Conservation (phyloP, 75 land plant genomes). For the Larix kaempferi region DNA sequence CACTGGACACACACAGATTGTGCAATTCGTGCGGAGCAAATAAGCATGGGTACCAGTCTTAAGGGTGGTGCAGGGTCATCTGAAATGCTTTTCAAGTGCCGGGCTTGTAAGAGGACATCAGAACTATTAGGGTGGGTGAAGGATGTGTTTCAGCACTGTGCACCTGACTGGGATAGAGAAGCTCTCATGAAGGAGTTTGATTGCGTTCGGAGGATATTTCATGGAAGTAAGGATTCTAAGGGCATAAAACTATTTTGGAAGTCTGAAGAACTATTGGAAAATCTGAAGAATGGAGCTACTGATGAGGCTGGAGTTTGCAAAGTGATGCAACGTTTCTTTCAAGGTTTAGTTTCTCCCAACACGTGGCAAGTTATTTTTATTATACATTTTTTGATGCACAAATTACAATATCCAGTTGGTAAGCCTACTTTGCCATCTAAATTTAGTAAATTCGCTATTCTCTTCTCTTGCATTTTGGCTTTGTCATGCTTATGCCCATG, state of each 20-base stretch:
- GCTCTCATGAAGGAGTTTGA: slow-evolving; percentile 77
- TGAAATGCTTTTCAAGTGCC: slow-evolving; percentile 87
- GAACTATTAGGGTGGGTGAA: slow-evolving; percentile 95
- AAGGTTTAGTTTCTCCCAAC: slow-evolving; percentile 52
- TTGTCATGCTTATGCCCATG: too few species aligned
- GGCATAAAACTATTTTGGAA: slow-evolving; percentile 78
- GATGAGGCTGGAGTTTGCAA: slow-evolving; percentile 58
- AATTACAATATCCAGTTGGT: too few species aligned
- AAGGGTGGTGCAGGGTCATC: slow-evolving; percentile 40
- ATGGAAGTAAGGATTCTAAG: slow-evolving; percentile 69
- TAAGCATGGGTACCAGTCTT: slow-evolving; percentile 61
- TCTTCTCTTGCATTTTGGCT: too few species aligned
- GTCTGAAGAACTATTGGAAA: slow-evolving; percentile 74
- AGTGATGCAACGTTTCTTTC: slow-evolving; percentile 63
- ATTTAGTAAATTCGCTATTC: too few species aligned
- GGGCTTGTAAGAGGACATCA: slow-evolving; percentile 83
- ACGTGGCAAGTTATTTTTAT: too few species aligned
- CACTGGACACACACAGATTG: slow-evolving; percentile 99
- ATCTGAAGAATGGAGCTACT: slow-evolving; percentile 53
- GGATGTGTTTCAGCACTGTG: slow-evolving; percentile 91
- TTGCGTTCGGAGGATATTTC: slow-evolving; percentile 79
- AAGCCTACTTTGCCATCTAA: too few species aligned
- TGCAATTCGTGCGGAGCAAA: slow-evolving; percentile 74
- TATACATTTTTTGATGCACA: too few species aligned
- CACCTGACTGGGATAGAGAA: slow-evolving; percentile 74